Base-by-base conservation (phyloP, 2,329 filamentous ascomycete genomes). In the Curvularia eragrostidis region DNA sequence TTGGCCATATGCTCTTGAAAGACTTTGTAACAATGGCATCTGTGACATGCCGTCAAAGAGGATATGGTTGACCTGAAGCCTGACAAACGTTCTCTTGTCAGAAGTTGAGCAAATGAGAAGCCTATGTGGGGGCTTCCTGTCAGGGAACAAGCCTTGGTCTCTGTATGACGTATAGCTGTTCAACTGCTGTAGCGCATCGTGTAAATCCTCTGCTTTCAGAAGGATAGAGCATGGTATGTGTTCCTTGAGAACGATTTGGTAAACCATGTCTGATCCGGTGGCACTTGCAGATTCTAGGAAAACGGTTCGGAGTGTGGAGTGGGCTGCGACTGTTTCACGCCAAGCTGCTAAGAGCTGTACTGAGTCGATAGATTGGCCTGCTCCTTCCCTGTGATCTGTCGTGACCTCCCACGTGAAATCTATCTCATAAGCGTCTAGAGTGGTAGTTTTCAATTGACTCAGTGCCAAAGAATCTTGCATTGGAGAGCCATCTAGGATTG, bases 111-210 rank as follows among this genome's bases (percentile, higher is more conserved):
- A 44, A n/a, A 44, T 44, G 6, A 44, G 23, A 15, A 44, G 41
- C 41, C 41, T 44, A 44, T 44, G 41, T 19, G 19, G 41, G 41
- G 41, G 41, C 23, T n/a, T 44, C 41, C 23, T 44, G 41, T 26
- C 12, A 24, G 23, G 10, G 41, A 26, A 24, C 10, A 44, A 10
- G 41, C 41, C 41, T 26, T 44, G 21, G 13, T 44, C 41, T 44
- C 21, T 24, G 21, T 24, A 26, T 19, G 10, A 15, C 41, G 41
- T 24, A n/a, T 44, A 44, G 41, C 41, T 44, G 23, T 21, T 44
- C 41, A 44, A 15, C 10, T 44, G 23, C n/a, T 38, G 36, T n/a
- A 34, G 32, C 12, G 32, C 32, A 34, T 34, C 32, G 10, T 34
- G 32, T 12, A 15, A 34, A 15, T 10, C 13, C 32, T 34, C 32